Conservation (phyloP, 116 monocot genomes). For the Trichopus zeylanicus region DNA sequence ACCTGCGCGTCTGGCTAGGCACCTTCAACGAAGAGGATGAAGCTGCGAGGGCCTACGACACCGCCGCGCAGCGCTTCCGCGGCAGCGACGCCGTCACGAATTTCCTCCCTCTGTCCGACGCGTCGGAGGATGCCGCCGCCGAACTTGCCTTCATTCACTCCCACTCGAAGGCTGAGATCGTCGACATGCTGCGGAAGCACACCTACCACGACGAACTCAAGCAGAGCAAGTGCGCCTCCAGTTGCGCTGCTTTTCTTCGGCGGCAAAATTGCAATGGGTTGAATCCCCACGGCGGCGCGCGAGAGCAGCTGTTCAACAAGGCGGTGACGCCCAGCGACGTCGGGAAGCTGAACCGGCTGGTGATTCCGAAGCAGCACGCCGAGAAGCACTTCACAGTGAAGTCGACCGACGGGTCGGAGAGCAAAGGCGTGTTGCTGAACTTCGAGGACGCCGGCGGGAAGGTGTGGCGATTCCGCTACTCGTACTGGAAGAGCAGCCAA, state of each 20-base stretch:
- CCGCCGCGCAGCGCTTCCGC: constrained; percentile 11
- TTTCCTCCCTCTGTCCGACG: constrained; percentile 13
- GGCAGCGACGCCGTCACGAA: constrained; percentile 34
- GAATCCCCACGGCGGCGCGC: neutral
- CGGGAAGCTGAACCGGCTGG: constrained; percentile 72
- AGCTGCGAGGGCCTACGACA: constrained; percentile 21
- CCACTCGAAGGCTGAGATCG: constrained; percentile 2
- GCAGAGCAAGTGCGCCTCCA: constrained; percentile 2
- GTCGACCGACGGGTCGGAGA: neutral
- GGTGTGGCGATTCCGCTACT: constrained; percentile 76
- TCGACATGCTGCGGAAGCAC: constrained; percentile 2
- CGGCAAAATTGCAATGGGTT: neutral
- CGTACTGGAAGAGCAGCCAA: constrained; percentile 89
- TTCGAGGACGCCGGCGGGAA: constrained; percentile 66
- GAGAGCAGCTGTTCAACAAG: constrained; percentile 56
- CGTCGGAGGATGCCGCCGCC: neutral
- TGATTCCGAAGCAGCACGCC: constrained; percentile 74
- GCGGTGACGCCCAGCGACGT: constrained; percentile 71
- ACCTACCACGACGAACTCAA: constrained; percentile 1
- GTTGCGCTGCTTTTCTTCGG: neutral
- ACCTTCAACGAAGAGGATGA: constrained; percentile 24
- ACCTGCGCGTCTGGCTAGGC: constrained; percentile 37
- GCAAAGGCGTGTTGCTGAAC: constrained; percentile 25
- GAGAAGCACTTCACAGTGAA: constrained; percentile 59
- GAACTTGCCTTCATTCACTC: neutral